Evolutionary conservation across 2,329 filamentous ascomycete species (phyloP).

Genomic region (Phyllosticta citriasiana): DNA sequence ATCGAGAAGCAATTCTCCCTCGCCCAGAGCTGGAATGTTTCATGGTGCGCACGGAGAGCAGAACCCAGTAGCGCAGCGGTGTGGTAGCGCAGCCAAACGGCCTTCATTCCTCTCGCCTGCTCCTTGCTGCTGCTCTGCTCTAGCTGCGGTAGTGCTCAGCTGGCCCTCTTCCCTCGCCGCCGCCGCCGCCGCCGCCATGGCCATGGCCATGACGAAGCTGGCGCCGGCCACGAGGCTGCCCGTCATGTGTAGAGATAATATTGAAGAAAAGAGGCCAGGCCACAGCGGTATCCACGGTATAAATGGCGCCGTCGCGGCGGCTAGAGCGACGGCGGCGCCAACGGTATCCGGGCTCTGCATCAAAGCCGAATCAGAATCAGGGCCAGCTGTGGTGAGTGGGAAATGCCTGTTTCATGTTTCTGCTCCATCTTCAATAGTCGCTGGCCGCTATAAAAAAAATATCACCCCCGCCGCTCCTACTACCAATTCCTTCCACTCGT

Average conservation of each 20-base stretch:
- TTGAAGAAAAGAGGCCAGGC: neutral
- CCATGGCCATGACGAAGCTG: neutral
- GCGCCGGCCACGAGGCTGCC: neutral
- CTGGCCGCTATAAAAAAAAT: conserved; percentile 4
- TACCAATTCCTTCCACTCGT: conserved; percentile 4
- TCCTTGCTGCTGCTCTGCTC: neutral
- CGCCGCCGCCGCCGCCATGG: no score
- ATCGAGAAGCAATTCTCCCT: neutral
- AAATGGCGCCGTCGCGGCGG: neutral
- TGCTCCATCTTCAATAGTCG: neutral
- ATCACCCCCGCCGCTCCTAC: conserved; percentile 3
- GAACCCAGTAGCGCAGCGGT: neutral
- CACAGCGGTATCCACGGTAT: neutral
- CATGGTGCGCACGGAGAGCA: neutral
- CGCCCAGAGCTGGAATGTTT: conserved; percentile 9
- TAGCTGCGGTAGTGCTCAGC: neutral
- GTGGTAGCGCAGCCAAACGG: neutral
- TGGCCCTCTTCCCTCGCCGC: neutral
- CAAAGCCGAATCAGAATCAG: neutral
- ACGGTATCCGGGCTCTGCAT: neutral
- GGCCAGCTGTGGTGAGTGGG: neutral
- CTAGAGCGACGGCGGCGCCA: neutral
- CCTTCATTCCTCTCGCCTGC: neutral
- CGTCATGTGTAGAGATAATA: neutral
- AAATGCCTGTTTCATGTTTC: conserved; percentile 10